phyloP scores from a whole-genome alignment of 768 basidiomycete species.

The Lactarius sp. region DNA sequence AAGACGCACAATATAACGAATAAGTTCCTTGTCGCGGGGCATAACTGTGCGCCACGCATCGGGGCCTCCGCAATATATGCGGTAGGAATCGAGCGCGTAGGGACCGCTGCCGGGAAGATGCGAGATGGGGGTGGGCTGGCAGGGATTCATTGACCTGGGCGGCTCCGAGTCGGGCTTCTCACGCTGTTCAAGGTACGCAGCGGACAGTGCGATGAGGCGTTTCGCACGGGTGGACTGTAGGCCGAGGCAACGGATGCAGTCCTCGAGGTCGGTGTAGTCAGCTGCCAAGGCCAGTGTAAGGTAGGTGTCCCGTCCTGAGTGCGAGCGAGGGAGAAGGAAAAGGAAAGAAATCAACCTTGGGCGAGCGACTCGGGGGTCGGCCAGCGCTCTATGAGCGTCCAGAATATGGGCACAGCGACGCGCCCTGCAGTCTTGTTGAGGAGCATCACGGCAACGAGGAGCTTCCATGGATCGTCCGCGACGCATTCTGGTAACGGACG shows the following conservation, averaged over 20 bases:
- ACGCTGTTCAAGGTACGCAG: slow-evolving; percentile 46
- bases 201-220: slow-evolving; percentile 52
- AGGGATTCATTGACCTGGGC: background rate
- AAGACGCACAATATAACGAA: slow-evolving; percentile 55
- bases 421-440: slow-evolving; percentile 68
- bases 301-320: too few relatives aligned
- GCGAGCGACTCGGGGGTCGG: slow-evolving; percentile 51
- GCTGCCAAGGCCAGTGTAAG: slow-evolving; percentile 33
- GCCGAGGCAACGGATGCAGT: slow-evolving; percentile 50
- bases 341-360: slow-evolving; percentile 39
- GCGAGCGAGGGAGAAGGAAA: background rate
- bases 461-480: slow-evolving; percentile 58
- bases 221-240: slow-evolving; percentile 52
- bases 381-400: slow-evolving; percentile 52
- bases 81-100: slow-evolving; percentile 73
- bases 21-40: slow-evolving; percentile 65
- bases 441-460: slow-evolving; percentile 60
- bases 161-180: slow-evolving; percentile 22
- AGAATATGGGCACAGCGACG: slow-evolving; percentile 61
- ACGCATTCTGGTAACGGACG: slow-evolving; percentile 40
- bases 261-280: slow-evolving; percentile 39
- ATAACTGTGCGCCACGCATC: slow-evolving; percentile 60
- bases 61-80: slow-evolving; percentile 52
- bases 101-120: slow-evolving; percentile 60
- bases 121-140: slow-evolving; percentile 41